phyloP scores from a whole-genome alignment of 768 basidiomycete genomes.

The Thelephora aurantiotincta region DNA sequence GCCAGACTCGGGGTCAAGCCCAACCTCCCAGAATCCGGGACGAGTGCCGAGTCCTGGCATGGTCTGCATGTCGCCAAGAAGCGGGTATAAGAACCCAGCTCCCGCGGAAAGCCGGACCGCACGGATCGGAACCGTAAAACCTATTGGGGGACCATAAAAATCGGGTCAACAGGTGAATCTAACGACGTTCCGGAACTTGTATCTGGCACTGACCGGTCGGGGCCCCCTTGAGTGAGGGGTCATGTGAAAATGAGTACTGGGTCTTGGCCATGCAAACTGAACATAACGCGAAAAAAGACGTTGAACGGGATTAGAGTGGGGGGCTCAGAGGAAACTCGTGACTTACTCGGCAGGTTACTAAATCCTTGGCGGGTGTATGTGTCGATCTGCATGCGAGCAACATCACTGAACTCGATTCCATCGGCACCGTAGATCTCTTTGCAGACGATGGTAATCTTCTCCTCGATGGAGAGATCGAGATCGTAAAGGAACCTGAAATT shows the following conservation, averaged over 20 bases:
- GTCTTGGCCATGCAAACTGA: conserved; percentile 96
- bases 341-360: conserved; percentile 59
- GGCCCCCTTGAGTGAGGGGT: conserved; percentile 81
- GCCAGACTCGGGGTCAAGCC: conserved; percentile 65
- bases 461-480: conserved; percentile 64
- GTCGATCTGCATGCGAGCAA: conserved; percentile 75
- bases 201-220: conserved; percentile 45
- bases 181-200: no score
- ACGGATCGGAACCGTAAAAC: conserved; percentile 88
- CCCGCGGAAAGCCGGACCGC: conserved; percentile 82
- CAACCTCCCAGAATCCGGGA: conserved; percentile 90
- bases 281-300: conserved; percentile 5
- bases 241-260: conserved; percentile 94
- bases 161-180: neutral
- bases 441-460: conserved; percentile 80
- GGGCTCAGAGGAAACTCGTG: neutral
- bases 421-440: conserved; percentile 92
- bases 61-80: conserved; percentile 94
- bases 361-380: conserved; percentile 90
- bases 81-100: conserved; percentile 90
- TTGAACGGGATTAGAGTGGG: conserved; percentile 4
- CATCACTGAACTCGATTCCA: conserved; percentile 75
- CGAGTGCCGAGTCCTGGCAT: conserved; percentile 94
- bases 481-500: conserved; percentile 92
- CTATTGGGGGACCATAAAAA: conserved; percentile 19